Conservation (phyloP, 306 rosid species). For the Ochetophila trinervis region DNA sequence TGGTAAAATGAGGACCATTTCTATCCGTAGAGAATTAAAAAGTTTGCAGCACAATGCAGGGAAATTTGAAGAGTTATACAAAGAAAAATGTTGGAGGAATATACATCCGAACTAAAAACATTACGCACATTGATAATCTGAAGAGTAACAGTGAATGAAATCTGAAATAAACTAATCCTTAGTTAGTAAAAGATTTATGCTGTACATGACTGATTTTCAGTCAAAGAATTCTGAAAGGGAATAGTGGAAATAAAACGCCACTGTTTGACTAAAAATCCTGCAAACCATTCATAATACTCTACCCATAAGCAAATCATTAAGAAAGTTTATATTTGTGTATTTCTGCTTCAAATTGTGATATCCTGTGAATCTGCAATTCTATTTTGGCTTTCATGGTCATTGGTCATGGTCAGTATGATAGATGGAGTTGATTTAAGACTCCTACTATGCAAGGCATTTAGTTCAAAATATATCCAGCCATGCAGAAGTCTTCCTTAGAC, state of each 20-base stretch:
- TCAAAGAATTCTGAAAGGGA: slow-evolving; percentile 22
- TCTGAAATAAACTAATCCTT: slow-evolving; percentile 1
- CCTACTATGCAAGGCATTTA: neutral
- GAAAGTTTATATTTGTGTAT: neutral
- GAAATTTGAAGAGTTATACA: too few species aligned
- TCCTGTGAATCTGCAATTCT: slow-evolving; percentile 4
- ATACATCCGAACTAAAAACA: too few species aligned
- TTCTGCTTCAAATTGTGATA: slow-evolving; percentile 9
- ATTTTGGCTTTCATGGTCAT: neutral
- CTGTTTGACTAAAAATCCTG: neutral
- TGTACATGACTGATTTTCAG: slow-evolving; percentile 22
- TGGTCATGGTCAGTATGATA: neutral
- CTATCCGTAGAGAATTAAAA: too few species aligned
- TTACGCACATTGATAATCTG: too few species aligned
- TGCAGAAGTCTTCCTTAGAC: neutral
- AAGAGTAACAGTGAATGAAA: neutral
- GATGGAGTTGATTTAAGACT: slow-evolving; percentile 2
- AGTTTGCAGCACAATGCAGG: too few species aligned
- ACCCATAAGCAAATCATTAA: slow-evolving; percentile 3
- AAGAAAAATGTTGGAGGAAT: too few species aligned
- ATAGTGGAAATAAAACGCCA: neutral
- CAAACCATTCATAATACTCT: slow-evolving; percentile 9
- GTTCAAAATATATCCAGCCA: slow-evolving; percentile 1
- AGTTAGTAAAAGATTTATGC: slow-evolving; percentile 3
- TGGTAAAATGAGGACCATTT: too few species aligned